Percentiles rank a stretch among this genome's conserved stretches.
These are phyloP conservation scores for Flaveria sonorensis DNA, from an alignment of 129 eudicot genomes.

Conservation along the genomic window DNA sequence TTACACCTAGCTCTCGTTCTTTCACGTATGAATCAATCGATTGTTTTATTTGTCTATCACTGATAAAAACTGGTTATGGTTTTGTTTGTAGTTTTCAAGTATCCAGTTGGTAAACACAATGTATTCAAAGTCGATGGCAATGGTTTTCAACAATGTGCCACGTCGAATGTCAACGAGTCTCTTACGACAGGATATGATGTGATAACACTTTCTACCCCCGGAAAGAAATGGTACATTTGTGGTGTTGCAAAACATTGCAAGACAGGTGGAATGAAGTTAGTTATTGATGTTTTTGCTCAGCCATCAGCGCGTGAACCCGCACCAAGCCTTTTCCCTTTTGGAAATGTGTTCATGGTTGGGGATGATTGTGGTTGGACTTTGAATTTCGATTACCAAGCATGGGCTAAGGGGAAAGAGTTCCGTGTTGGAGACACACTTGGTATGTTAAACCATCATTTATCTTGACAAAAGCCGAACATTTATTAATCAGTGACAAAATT, in stretches of 20 bases:
- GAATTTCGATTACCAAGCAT: conserved; percentile 29
- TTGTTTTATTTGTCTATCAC: background rate
- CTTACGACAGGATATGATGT: conserved; percentile 40
- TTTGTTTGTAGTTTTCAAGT: conserved; percentile 30
- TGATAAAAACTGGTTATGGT: background rate
- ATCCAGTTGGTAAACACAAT: conserved; percentile 25
- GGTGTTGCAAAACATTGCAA: conserved; percentile 46
- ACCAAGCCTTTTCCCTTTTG: background rate
- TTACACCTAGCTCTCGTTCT: too few species aligned
- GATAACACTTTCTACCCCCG: conserved; percentile 31
- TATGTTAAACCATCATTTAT: background rate
- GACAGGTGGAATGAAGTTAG: conserved; percentile 28
- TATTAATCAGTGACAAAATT: background rate
- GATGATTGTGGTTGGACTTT: conserved; percentile 11
- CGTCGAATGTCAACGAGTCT: conserved; percentile 28
- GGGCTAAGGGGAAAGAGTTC: conserved; percentile 41
- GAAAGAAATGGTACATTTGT: conserved; percentile 46
- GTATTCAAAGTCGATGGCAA: conserved; percentile 32
- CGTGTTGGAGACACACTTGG: conserved; percentile 35
- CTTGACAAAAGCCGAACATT: background rate
- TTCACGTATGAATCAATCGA: too few species aligned
- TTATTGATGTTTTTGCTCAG: conserved; percentile 29
- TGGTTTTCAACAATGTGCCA: conserved; percentile 16
- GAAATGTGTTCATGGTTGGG: background rate
- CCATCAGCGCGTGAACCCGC: conserved; percentile 3